Evolutionary conservation across 495 filamentous ascomycete species (phyloP), one percentile per base, ranked within the genome.

Genomic region (Aspergillus sparsus): DNA sequence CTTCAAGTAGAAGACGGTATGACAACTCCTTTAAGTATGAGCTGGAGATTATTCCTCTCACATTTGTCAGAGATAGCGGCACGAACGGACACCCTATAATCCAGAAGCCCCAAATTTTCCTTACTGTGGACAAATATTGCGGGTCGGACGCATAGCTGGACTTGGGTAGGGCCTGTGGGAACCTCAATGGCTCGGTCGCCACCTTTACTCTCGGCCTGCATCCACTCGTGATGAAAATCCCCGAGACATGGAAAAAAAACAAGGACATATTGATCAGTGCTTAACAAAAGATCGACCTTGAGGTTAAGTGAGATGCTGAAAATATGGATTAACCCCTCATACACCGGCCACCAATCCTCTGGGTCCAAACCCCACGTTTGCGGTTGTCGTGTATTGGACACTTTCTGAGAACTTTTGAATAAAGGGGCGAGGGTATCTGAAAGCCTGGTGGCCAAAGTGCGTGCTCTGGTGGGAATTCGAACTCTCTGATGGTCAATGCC

Each of bases 141-240:
- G 11, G 42, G 42, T 46, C n/a, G 15, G 5, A 46, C 42, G 18
- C 42, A 46, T 15, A 46, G 42, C 15, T 46, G 42, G 13, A 46
- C 12, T 46, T 46, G 13, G 7, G 11, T 16, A 46, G 13, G 7
- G 7, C 42, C 42, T 16, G n/a, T 16, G 18, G 42, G 42, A 46
- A 46, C 42, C 42, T 46, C 12, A 46, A 46, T 46, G 42, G 42
- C 42, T 16, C 42, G 42, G 42, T 46, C 42, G 2, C 42, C 42
- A 16, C 18, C 18, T 16, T 46, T 46, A 16, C 42, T 46, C 42
- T 16, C 42, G 15, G 42, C 13, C 15, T 46, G 42, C 42, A 46
- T 46, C 42, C 42, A 46, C 8, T 46, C 42, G 7, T 16, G 11
- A n/a, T 8, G 7, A 16, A 46, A 46, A 6, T 46, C 42, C 15